Evolutionary conservation across 768 basidiomycete species (phyloP), one percentile per base, ranked within the genome.

Genomic region (Basidioascus undulatus): DNA sequence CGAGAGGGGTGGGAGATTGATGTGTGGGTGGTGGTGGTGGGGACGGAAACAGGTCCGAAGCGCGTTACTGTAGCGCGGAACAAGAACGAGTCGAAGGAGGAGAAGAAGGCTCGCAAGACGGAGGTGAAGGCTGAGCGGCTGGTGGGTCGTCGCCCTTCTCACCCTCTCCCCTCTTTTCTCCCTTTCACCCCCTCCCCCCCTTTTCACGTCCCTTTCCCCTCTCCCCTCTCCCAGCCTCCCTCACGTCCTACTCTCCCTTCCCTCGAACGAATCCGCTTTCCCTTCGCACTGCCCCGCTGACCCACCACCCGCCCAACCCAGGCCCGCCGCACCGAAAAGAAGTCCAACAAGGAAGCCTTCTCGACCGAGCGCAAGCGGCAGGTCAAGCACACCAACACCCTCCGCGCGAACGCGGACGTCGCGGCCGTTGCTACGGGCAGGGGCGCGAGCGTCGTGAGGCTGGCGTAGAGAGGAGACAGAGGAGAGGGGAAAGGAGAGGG

Each of bases 41-140:
- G 28, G 28, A 30, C 15, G 28, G 15, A 30, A 30, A 15, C 10
- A 30, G 10, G 28, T 30, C 15, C 9, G 46, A 42, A 47, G 35
- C 55, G 56, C 48, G 61, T 64, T 42, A 80, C 79, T 1, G 55
- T 81, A 42, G 61, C 68, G 9, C 69, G 92, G 26, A 62, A 74
- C 0, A 74, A 75, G 41, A 65, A 72, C 45, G 92, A 98, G 58
- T 67, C 72, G 1, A 49, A 51, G 40, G 61, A 62, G 38, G 62
- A 65, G 34, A 58, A 61, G 50, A 60, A 59, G 45, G 60, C 59
- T 8, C 52, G 65, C 16, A 66, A 65, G 48, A 49, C 51, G 8
- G 57, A 56, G 7, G 60, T 64, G 44, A 66, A 66, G 48, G 56
- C 56, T 25, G 62, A 66, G 46, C 51, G 62, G 36, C 50, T 55